Percentiles rank a stretch among this genome's conserved stretches.
These are phyloP conservation scores for Cudoniella acicularis DNA, from an alignment of 495 filamentous ascomycete genomes.

Conservation along the genomic window DNA sequence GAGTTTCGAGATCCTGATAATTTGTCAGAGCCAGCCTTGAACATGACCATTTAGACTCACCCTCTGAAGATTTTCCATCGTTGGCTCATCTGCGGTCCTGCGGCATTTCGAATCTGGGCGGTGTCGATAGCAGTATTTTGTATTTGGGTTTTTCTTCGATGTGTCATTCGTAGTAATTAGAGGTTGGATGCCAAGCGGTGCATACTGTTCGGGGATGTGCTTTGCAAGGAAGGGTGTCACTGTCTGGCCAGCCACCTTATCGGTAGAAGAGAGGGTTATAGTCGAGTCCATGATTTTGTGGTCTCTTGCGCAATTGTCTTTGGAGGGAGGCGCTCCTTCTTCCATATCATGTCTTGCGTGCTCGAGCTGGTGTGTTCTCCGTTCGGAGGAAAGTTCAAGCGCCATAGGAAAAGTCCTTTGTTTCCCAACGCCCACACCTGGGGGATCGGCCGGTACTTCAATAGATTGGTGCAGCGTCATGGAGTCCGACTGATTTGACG, in stretches of 20 bases:
- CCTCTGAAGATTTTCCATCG: conserved; percentile 90
- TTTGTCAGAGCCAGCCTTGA: neutral
- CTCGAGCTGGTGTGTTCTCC: too few relatives aligned
- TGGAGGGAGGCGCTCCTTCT: conserved; percentile 11
- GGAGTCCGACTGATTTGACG: conserved; percentile 18
- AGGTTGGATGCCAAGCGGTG: conserved; percentile 51
- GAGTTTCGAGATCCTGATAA: conserved; percentile 69
- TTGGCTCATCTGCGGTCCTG: conserved; percentile 86
- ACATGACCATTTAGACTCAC: conserved; percentile 41
- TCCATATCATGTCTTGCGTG: neutral
- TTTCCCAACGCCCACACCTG: neutral
- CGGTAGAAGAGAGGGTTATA: conserved; percentile 23
- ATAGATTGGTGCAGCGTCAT: conserved; percentile 17
- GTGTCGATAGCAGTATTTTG: conserved; percentile 94
- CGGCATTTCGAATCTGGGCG: conserved; percentile 91
- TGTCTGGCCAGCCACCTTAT: conserved; percentile 44
- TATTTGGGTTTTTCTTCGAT: conserved; percentile 59
- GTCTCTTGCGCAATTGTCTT: conserved; percentile 18
- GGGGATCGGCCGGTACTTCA: conserved; percentile 10
- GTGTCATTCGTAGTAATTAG: conserved; percentile 34
- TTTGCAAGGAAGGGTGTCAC: conserved; percentile 80
- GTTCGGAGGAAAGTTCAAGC: too few relatives aligned
- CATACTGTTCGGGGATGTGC: conserved; percentile 83
- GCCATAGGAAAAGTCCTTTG: too few relatives aligned
- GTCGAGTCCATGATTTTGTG: conserved; percentile 10